Percentiles rank a stretch among this genome's conserved stretches.
Evolutionary conservation across 208 protist species (phyloP).

Genomic region (Trypanosomatidae sp.): DNA sequence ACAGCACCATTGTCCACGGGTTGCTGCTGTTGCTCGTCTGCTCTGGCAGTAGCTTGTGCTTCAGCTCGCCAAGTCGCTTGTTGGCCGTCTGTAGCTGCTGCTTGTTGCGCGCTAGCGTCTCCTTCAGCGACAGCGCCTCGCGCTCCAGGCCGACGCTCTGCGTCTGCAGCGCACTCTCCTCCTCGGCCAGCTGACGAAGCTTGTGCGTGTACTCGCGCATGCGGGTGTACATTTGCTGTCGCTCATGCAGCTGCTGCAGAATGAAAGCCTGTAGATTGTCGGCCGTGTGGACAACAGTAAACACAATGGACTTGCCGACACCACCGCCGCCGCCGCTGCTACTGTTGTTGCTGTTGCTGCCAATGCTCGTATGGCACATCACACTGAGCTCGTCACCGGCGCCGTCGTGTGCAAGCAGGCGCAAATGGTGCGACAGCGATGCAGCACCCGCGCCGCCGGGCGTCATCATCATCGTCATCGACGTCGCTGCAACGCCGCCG

Average conservation of each 20-base stretch:
- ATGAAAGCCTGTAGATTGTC: constrained; percentile 31
- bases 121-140: constrained; percentile 54
- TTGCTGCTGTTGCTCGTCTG: constrained; percentile 15
- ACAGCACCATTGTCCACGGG: constrained; percentile 22
- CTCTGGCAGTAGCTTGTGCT: constrained; percentile 17
- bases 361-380: constrained; percentile 1
- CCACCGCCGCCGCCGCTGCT: too few species aligned
- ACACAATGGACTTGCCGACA: constrained; percentile 11
- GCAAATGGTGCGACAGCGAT: too few species aligned
- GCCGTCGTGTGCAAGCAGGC: too few species aligned
- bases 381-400: constrained; percentile 6
- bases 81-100: constrained; percentile 28
- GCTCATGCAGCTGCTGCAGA: constrained; percentile 20
- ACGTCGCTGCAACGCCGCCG: not conserved
- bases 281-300: constrained; percentile 10
- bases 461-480: not conserved
- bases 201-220: constrained; percentile 48
- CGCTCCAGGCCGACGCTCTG: constrained; percentile 39
- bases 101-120: constrained; percentile 36
- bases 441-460: not conserved
- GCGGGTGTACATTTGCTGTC: constrained; percentile 26
- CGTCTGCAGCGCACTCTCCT: constrained; percentile 15
- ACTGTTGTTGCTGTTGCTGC: too few species aligned
- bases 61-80: constrained; percentile 46
- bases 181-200: constrained; percentile 13